Conservation (phyloP, 208 protist genomes). For the Naegleria lovaniensis region DNA sequence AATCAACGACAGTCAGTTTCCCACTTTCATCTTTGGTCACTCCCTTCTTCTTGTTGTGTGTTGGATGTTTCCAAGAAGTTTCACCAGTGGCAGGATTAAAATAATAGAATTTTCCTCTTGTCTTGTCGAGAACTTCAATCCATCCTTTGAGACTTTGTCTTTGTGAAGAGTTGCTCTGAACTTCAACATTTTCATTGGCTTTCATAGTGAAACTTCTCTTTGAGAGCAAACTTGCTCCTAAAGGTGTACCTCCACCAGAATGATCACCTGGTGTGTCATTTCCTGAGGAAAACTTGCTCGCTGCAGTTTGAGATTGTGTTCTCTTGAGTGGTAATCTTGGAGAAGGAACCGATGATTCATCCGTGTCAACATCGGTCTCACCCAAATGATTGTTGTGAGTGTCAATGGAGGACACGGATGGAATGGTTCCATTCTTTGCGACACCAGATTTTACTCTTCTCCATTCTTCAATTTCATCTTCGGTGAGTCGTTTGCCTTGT, state of each 20-base stretch:
- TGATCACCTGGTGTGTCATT: not conserved
- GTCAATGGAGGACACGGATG: too few relatives aligned
- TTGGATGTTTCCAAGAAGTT: not conserved
- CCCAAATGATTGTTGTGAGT: too few relatives aligned
- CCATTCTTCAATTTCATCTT: not conserved
- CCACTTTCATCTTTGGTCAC: not conserved
- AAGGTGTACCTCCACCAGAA: too few relatives aligned
- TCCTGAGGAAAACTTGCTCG: not conserved
- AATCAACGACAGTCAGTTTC: too few relatives aligned
- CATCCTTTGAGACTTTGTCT: not conserved
- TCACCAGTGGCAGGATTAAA: not conserved
- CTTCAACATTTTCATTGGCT: not conserved
- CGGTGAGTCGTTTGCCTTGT: not conserved
- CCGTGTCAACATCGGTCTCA: not conserved
- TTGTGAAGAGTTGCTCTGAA: not conserved
- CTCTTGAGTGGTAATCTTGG: not conserved
- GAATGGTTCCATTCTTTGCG: too few relatives aligned
- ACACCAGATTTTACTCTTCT: not conserved
- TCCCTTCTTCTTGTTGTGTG: not conserved
- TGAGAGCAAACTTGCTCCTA: not conserved
- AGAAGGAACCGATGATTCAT: not conserved
- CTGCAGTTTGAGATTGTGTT: not conserved
- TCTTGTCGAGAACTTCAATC: not conserved
- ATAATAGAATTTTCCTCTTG: not conserved
- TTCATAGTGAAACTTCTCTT: not conserved